Evolutionary conservation across 2,329 filamentous ascomycete genomes (phyloP), one percentile per base, ranked within the genome.

Genomic region (Pyricularia sp.): DNA sequence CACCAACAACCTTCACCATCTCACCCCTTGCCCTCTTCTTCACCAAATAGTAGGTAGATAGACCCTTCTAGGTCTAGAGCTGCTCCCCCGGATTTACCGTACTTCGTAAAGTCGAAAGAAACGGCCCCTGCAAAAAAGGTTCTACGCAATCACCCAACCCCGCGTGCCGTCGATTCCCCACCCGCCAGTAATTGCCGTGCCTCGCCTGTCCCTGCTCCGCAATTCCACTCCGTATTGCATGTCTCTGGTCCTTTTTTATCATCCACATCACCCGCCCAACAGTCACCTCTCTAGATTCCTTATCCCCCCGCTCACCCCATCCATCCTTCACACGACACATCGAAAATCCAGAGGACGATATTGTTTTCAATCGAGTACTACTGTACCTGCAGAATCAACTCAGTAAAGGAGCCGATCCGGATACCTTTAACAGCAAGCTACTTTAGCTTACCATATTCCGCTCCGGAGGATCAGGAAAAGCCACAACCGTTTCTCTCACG

Each of bases 141-240:
- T 49, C 40, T 49, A 49, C 13, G 40, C 40, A n/a, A 49, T 49
- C 7, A 44, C 35, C 19, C 35, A 49, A 26, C 60, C 30, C 16
- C 16, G 40, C 40, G 40, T 49, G 40, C 19, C 40, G 40, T 49
- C 40, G 16, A 49, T 33, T 61, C 59, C 59, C 60, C 22, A 31
- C 60, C 60, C 60, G 31, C n/a, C 30, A 62, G 26, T 62, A 22
- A 62, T 30, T 62, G 24, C 30, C 60, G n/a, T 31, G n/a, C 26
- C 28, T 62, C n/a, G 16, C 60, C 30, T 28, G 49, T 63, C 26
- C 62, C 40, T 63, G 40, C 62, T 63, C 62, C 62, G 62, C 62
- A 63, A 63, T 49, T 30, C 49, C 30, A 60, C 57, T 40, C 33
- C 33, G 33, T 40, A 40, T 40, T 59, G 55, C 55, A 22, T n/a